These are phyloP conservation scores for Aspergillus flavus DNA, from an alignment of 2,329 filamentous ascomycete genomes.

Conservation along the genomic window DNA sequence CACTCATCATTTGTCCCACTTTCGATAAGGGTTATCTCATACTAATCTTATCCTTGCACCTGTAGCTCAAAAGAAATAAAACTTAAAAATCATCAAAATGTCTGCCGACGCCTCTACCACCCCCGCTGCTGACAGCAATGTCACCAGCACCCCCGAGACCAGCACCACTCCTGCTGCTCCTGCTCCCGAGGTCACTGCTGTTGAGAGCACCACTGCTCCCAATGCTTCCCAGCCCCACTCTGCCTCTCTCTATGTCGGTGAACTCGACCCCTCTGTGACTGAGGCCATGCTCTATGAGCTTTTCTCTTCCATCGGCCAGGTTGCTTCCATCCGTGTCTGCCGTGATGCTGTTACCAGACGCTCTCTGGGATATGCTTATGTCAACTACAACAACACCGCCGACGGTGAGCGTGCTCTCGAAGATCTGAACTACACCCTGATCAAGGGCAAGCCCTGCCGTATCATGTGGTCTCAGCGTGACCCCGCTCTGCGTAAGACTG, in stretches of 20 bases:
- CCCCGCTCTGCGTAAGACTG: slow-evolving; percentile 97
- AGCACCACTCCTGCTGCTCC: slow-evolving; percentile 74
- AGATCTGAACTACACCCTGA: slow-evolving; percentile 99
- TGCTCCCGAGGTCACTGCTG: slow-evolving; percentile 44
- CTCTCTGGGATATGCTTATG: slow-evolving; percentile 98
- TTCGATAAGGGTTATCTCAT: slow-evolving; percentile 13
- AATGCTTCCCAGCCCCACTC: slow-evolving; percentile 84
- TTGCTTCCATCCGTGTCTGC: slow-evolving; percentile 99
- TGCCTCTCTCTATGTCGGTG: slow-evolving; percentile 97
- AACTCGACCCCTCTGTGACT: slow-evolving; percentile 95
- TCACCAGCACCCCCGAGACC: slow-evolving; percentile 63
- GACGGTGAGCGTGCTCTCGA: slow-evolving; percentile 98
- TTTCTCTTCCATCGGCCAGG: slow-evolving; percentile 98
- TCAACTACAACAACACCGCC: slow-evolving; percentile 98
- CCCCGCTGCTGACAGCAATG: slow-evolving; percentile 62
- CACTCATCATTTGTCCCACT: neutral
- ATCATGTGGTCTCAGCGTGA: slow-evolving; percentile 99
- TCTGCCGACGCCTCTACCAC: slow-evolving; percentile 77
- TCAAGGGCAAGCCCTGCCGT: slow-evolving; percentile 97
- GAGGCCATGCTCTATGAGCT: slow-evolving; percentile 99
- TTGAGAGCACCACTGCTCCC: slow-evolving; percentile 63
- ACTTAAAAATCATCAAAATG: slow-evolving; percentile 69
- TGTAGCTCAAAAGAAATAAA: slow-evolving; percentile 33
- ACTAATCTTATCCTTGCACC: slow-evolving; percentile 5
- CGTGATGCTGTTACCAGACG: slow-evolving; percentile 97